Evolutionary conservation across 1,284 basidiomycete species (phyloP).

Genomic region (Cryptococcus jaspeensis): DNA sequence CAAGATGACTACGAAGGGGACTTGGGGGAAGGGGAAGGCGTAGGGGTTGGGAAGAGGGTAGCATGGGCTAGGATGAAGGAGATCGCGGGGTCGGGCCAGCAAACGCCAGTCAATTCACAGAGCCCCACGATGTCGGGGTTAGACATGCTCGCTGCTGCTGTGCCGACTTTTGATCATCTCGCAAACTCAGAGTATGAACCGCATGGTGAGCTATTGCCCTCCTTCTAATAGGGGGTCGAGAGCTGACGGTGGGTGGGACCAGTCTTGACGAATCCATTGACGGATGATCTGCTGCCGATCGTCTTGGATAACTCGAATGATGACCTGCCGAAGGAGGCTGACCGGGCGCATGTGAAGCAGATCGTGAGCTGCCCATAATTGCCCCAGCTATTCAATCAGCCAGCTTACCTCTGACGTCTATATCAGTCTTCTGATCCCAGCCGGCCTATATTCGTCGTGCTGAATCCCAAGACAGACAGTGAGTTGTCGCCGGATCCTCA

Average conservation of each 20-base stretch:
- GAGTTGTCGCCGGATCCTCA: neutral
- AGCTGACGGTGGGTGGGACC: neutral
- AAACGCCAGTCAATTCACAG: neutral
- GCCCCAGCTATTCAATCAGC: too few species aligned
- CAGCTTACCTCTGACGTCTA: neutral
- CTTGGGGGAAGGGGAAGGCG: too few species aligned
- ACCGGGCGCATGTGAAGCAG: slow-evolving; percentile 20
- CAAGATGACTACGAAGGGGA: too few species aligned
- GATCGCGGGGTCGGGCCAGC: neutral
- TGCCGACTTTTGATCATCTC: slow-evolving; percentile 21
- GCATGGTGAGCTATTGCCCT: slow-evolving; percentile 16
- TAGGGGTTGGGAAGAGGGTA: too few species aligned
- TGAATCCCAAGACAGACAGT: slow-evolving; percentile 22
- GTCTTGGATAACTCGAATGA: slow-evolving; percentile 3
- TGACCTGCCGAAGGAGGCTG: neutral
- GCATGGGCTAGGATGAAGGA: slow-evolving; percentile 1
- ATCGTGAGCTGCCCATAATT: slow-evolving; percentile 14
- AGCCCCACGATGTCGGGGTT: slow-evolving; percentile 2
- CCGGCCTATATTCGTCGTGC: slow-evolving; percentile 28
- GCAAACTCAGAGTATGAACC: slow-evolving; percentile 20
- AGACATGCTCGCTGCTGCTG: slow-evolving; percentile 5
- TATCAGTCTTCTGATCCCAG: slow-evolving; percentile 18
- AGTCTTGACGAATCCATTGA: slow-evolving; percentile 29
- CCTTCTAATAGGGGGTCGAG: neutral
- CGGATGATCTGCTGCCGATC: slow-evolving; percentile 34